phyloP scores from a whole-genome alignment of 495 filamentous ascomycete genomes.

The Xylaria nigripes region DNA sequence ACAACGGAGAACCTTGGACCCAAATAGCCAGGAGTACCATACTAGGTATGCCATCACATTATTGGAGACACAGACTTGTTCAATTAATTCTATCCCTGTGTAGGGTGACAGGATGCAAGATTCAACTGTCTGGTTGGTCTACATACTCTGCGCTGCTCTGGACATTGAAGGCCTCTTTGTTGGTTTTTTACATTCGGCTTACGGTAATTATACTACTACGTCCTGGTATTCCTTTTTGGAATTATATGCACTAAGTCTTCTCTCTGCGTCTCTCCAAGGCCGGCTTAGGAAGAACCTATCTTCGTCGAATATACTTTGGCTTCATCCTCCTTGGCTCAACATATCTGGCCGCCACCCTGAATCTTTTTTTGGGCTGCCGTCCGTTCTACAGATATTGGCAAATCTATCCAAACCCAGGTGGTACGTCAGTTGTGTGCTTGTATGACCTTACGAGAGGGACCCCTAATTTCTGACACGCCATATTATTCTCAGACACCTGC shows the following conservation, averaged over 20 bases:
- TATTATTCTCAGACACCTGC: conserved; percentile 31
- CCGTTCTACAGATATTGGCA: conserved; percentile 46
- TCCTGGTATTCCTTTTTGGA: not conserved
- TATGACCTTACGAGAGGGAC: not conserved
- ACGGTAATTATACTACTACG: conserved; percentile 35
- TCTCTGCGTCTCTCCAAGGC: conserved; percentile 12
- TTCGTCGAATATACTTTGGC: conserved; percentile 44
- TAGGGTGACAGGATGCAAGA: conserved; percentile 50
- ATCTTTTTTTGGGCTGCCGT: conserved; percentile 45
- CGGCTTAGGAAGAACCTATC: conserved; percentile 38
- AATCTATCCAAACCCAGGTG: conserved; percentile 44
- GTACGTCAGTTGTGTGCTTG: conserved; percentile 22
- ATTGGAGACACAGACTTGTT: not conserved
- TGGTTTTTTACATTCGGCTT: conserved; percentile 50
- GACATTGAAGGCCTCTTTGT: conserved; percentile 48
- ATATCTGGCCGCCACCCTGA: conserved; percentile 42
- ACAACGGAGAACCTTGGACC: conserved; percentile 36
- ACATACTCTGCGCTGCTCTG: conserved; percentile 46
- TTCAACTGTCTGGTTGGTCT: conserved; percentile 51
- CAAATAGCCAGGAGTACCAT: conserved; percentile 40
- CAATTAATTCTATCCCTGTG: not conserved
- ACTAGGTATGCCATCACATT: conserved; percentile 18
- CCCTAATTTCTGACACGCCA: not conserved
- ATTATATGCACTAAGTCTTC: conserved; percentile 5
- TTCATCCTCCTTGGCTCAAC: conserved; percentile 42